Conservation (phyloP, 768 basidiomycete genomes). For the Termitomyces sp. region DNA sequence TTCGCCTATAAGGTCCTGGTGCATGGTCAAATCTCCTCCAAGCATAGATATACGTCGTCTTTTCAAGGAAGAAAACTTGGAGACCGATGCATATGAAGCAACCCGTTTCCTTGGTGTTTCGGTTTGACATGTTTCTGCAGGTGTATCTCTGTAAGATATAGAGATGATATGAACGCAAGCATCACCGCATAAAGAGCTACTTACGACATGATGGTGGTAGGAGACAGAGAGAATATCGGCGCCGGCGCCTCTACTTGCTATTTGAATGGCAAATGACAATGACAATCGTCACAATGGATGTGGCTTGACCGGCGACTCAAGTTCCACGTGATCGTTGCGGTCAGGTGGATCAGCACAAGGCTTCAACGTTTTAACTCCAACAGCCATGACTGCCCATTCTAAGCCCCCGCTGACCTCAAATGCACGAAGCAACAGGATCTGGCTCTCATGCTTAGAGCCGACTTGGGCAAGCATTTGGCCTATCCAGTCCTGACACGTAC, state of each 20-base stretch:
- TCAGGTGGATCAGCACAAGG: too few relatives aligned
- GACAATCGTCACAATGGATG: neutral
- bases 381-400: neutral
- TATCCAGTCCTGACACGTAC: neutral
- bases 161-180: neutral
- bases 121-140: slow-evolving; percentile 6
- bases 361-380: too few relatives aligned
- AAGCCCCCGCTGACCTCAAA: neutral
- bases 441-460: neutral
- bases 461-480: neutral
- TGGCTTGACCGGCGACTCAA: neutral
- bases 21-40: slow-evolving; percentile 32
- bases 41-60: slow-evolving; percentile 36
- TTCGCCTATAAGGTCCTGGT: slow-evolving; percentile 8
- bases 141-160: neutral
- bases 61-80: slow-evolving; percentile 37
- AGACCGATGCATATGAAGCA: slow-evolving; percentile 30
- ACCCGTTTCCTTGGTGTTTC: slow-evolving; percentile 28
- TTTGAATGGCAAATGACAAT: neutral
- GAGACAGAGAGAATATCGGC: neutral
- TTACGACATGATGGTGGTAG: slow-evolving; percentile 3
- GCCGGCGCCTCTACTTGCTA: neutral
- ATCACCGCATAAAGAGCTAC: neutral
- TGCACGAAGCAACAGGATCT: neutral
- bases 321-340: neutral